Base-by-base conservation (phyloP, 2,329 filamentous ascomycete genomes). In the Decorospora gaudefroyi region DNA sequence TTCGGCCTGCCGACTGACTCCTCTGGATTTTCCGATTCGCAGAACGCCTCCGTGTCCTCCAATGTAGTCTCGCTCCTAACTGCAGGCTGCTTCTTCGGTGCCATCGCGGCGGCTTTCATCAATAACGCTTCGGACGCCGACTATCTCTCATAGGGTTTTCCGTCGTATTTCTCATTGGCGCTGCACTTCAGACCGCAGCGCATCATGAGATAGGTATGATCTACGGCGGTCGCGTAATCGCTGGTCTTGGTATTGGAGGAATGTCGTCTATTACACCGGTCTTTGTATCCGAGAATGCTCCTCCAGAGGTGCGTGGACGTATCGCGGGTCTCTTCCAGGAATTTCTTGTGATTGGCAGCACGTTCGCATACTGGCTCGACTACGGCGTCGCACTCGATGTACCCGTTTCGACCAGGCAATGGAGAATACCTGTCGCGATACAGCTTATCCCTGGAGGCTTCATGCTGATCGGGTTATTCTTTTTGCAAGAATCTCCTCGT, bases 381-480 rank as follows among this genome's bases (percentile, higher is more conserved):
- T 76, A 76, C 36, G 74, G 73, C 5, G 62, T 77, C 12, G 49
- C 59, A 7, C 63, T 74, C 55, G 74, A 72, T 2, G 71, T 77
- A 65, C 67, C 64, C 5, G 62, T 71, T 1, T 70, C 65, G 12
- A 72, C 71, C 43, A 67, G 59, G 35, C 74, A 77, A 49, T 77
- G 74, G 74, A 51, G 74, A 22, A 75, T 76, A 25, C 74, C 74
- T n/a, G 74, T 86, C 49, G 80, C 76, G 1, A 76, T 88, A 1
- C 84, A 87, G 69, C 75, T 88, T 3, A 84, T 87, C 40, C 85
- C 85, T 0, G 82, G 76, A 1, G 84, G 83, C 4, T 59, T 87
- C 1, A 74, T 88, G 13, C 32, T 76, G 27, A 27, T 72, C 15
- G 74, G 74, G 3, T 58, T 68, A 7, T 54, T 76, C 46, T 76